Conservation (phyloP, 306 rosid species). For the Quercus cerris region DNA sequence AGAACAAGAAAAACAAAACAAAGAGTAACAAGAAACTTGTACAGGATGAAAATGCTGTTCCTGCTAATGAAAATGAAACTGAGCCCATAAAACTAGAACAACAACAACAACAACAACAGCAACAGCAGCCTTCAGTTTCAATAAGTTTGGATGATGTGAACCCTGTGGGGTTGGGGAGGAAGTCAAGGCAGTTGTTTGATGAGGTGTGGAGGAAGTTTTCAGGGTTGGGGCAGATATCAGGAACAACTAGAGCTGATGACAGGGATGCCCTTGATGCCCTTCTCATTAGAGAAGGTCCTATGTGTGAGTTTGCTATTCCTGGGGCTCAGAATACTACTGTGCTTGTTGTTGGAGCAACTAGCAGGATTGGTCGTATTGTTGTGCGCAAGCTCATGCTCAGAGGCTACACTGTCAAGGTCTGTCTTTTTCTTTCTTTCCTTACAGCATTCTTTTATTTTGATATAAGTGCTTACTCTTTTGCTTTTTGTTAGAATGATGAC, state of each 20-base stretch:
- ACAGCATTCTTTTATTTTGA: background rate
- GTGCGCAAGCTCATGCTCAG: slow-evolving; percentile 94
- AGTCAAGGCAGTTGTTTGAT: slow-evolving; percentile 79
- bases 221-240: slow-evolving; percentile 85
- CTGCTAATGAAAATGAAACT: background rate
- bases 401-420: slow-evolving; percentile 83
- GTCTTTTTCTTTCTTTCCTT: background rate
- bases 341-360: slow-evolving; percentile 91
- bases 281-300: slow-evolving; percentile 80
- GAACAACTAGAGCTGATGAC: slow-evolving; percentile 71
- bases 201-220: slow-evolving; percentile 97
- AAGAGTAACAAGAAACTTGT: background rate
- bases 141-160: slow-evolving; percentile 83
- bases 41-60: background rate
- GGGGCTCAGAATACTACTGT: slow-evolving; percentile 91
- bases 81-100: background rate
- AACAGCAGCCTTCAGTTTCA: slow-evolving; percentile 32
- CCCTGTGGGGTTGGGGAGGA: slow-evolving; percentile 87
- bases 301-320: slow-evolving; percentile 91
- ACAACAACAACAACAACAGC: slow-evolving; percentile 18
- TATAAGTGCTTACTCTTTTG: background rate
- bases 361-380: slow-evolving; percentile 81
- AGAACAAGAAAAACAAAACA: slow-evolving; percentile 14
- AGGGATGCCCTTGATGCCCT: slow-evolving; percentile 69
- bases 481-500: background rate